phyloP scores from a whole-genome alignment of 495 filamentous ascomycete genomes.

The Aspergillus ellipticus region DNA sequence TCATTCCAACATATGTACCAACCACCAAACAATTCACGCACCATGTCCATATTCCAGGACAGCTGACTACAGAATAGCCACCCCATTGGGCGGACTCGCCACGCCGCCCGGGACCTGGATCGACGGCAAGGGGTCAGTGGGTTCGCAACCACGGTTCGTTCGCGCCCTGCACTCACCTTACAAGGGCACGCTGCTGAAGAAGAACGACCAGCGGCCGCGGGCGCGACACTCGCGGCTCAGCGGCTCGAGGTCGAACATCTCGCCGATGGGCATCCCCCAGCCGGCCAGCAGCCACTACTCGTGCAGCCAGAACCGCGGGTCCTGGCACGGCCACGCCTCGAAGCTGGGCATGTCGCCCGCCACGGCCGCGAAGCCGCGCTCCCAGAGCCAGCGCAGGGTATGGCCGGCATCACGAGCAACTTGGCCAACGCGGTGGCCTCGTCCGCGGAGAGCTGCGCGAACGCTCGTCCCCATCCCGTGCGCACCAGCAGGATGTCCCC shows the following conservation, averaged over 20 bases:
- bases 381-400: slow-evolving; percentile 36
- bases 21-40: too few species aligned
- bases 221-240: slow-evolving; percentile 8
- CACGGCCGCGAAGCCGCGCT: slow-evolving; percentile 38
- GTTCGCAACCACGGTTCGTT: too few species aligned
- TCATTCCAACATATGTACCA: too few species aligned
- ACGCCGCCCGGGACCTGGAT: slow-evolving; percentile 28
- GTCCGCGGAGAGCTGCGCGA: slow-evolving; percentile 20
- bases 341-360: slow-evolving; percentile 37
- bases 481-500: slow-evolving; percentile 49
- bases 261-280: slow-evolving; percentile 50
- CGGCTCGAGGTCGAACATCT: slow-evolving; percentile 7
- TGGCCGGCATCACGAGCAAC: slow-evolving; percentile 8
- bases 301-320: slow-evolving; percentile 28
- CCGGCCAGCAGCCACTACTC: slow-evolving; percentile 46
- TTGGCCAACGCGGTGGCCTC: slow-evolving; percentile 11
- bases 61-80: slow-evolving; percentile 32
- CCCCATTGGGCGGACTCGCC: slow-evolving; percentile 28
- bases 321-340: slow-evolving; percentile 32
- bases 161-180: too few species aligned
- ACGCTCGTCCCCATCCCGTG: slow-evolving; percentile 31
- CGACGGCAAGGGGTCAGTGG: too few species aligned
- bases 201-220: slow-evolving; percentile 33
- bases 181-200: slow-evolving; percentile 38
- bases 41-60: too few species aligned